Percentiles rank a stretch among this genome's conserved stretches.
Conservation (phyloP, 2,329 filamentous ascomycete species). For the Balansia obtecta region DNA sequence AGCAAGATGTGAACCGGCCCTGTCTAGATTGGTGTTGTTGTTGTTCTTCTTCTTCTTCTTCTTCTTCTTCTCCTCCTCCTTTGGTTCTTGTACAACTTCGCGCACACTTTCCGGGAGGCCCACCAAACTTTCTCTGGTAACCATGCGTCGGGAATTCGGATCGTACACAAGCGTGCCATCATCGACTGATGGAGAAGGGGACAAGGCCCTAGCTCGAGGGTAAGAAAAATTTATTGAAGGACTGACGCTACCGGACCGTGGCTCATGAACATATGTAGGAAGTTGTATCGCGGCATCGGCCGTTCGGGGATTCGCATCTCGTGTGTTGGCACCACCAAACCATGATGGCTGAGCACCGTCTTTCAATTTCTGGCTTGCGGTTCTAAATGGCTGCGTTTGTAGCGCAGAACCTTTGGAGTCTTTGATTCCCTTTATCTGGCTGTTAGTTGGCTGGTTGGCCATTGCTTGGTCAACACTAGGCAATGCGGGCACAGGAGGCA, state of each 20-base stretch:
- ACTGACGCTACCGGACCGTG: conserved; percentile 32
- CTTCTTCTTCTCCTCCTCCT: conserved; percentile 32
- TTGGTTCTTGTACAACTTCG: conserved; percentile 26
- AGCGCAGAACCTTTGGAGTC: conserved; percentile 28
- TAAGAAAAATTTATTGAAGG: conserved; percentile 49
- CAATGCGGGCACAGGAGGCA: conserved; percentile 66
- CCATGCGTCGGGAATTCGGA: conserved; percentile 52
- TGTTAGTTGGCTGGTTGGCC: conserved; percentile 12
- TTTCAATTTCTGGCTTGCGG: conserved; percentile 40
- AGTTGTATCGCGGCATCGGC: conserved; percentile 28
- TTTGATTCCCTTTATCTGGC: conserved; percentile 21
- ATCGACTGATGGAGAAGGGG: conserved; percentile 12
- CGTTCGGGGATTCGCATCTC: conserved; percentile 33
- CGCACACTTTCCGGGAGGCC: conserved; percentile 29
- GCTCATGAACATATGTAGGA: conserved; percentile 17
- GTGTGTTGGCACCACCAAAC: conserved; percentile 33
- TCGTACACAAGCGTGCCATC: conserved; percentile 45
- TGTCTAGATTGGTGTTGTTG: conserved; percentile 20
- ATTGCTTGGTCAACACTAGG: conserved; percentile 34
- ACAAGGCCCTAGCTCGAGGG: conserved; percentile 31
- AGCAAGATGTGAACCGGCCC: conserved; percentile 31
- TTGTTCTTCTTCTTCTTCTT: no score
- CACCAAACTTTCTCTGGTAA: conserved; percentile 32
- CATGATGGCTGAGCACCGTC: conserved; percentile 30
- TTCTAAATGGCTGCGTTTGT: conserved; percentile 35